Base-by-base conservation (phyloP, 176 grass and related monocot species). In the Melocanna baccifera region DNA sequence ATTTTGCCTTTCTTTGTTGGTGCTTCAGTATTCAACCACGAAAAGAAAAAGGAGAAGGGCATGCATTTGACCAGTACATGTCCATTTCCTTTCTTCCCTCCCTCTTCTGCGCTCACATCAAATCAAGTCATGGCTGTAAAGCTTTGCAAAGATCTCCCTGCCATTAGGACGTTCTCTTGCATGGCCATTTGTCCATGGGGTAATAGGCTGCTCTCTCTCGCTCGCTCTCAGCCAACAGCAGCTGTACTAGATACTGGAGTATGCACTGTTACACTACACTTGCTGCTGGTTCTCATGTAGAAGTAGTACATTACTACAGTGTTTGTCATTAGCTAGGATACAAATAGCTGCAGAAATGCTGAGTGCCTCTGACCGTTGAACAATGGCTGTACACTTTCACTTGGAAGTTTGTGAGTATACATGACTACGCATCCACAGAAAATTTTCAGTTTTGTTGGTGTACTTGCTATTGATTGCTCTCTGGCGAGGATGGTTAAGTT, bases 11-110 rank as follows among this genome's bases (percentile, higher is more conserved):
- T 64, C 32, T 66, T 80, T 67, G 14, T 12, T 14, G 12, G 46
- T 69, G 63, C 23, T 59, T 85, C 64, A 25, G 40, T 57, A 28
- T 41, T 42, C 16, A n/a, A 22, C 76, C 66, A 19, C 12, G 39
- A 40, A 62, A 86, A 55, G 15, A 74, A 51, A 87, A 28, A 25
- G 11, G 13, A 4, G 14, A 62, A 39, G n/a, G 6, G 2, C 26
- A 81, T 72, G 45, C 48, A 50, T 80, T 68, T 74, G 87, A 59
- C 75, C 59, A 72, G 81, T 73, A 29, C 87, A 59, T 84, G 57
- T 55, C 66, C 58, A 66, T 76, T 40, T 70, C 79, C 12, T 64
- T 68, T 51, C 59, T 20, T 74, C n/a, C n/a, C 9, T 82, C 29
- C 42, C 41, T 59, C 50, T 20, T 5, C 84, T 19, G 41, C 63